Base-by-base conservation (phyloP, 2,329 filamentous ascomycete species). In the Helotiales sp. region DNA sequence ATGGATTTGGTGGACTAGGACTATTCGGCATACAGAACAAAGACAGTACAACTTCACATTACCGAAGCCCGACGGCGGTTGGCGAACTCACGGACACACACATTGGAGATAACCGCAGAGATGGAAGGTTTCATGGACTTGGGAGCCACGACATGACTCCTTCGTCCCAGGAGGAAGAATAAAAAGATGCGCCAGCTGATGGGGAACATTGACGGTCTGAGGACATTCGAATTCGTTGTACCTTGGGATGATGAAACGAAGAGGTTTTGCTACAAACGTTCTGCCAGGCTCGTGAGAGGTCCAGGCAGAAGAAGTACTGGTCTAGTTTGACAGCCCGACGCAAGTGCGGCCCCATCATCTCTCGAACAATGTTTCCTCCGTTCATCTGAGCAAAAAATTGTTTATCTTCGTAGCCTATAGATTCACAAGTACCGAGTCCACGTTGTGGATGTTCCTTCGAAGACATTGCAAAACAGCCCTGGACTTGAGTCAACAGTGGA, bases 1-100 rank as follows among this genome's bases (percentile, higher is more conserved):
- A 61, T 57, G 8, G 36, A 66, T 9, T 46, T 63, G 36, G 55
- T 66, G 7, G 56, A 59, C 33, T 67, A 60, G 63, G 63, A 63
- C 36, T 40, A n/a, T 63, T 61, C 42, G 63, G 63, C 30, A 63
- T 62, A 25, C 64, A 64, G 49, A 63, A 64, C 36, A 54, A 44
- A 9, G 42, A 61, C 29, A 61, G 60, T 33, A 48, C 42, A 5
- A 54, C n/a, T n/a, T n/a, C n/a, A n/a, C n/a, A n/a, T n/a, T 52
- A 24, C 55, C 62, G 10, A 60, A 56, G 17, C 44, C 42, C 22
- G 44, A 57, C 6, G 55, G 60, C 25, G 62, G 62, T 46, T 57
- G 48, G 7, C 57, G 55, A 38, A 38, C 52, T 9, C 63, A n/a
- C n/a, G 64, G 64, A 52, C 44, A 13, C 49, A 60, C 17, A 52